Base-by-base conservation (phyloP, 371 early-diverging fungal species). In the Mortierella sp. region DNA sequence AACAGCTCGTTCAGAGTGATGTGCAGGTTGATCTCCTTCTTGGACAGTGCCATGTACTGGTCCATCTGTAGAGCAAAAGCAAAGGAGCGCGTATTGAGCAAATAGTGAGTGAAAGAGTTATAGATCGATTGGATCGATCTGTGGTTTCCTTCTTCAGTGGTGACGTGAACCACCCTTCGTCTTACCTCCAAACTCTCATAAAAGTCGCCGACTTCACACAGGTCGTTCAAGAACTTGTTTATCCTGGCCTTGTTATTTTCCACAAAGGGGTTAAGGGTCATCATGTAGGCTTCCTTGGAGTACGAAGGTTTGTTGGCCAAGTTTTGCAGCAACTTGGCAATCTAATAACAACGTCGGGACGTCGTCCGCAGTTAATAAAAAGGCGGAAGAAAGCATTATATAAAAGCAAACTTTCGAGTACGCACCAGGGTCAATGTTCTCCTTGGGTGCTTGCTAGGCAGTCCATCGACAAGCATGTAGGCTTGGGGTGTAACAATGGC, bases 401-500 rank as follows among this genome's bases (percentile, higher is more conserved):
- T 44, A 5, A 21, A 44, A 44, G 23, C 5, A 4, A 19, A 21
- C 6, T 46, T 15, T 14, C 11, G 3, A n/a, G 21, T 42, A 51
- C 70, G 63, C 72, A 94, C 93, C 81, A 97, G 83, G 5, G 97
- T 98, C 44, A 97, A 81, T 6, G 94, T 95, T 46, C 96, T 87
- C 50, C 95, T 86, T 8, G 95, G 94, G 51, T 92, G 85, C 63
- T 90, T 87, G 28, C 87, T 83, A 4, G 97, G 96, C 28, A 85
- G 86, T 49, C 86, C 85, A 34, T 96, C 95, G n/a, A 95, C 85
- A 39, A 97, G 79, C 95, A 96, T 95, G 82, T 95, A 95, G 6
- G 94, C 93, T 64, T 95, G 89, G 5, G 98, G 97, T 0, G 98
- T 95, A 34, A 98, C 96, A 66, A 98, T 95, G 0, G 98, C 97